Base-by-base conservation (phyloP, 106 monocot species). In the Dendrobium huoshanense region DNA sequence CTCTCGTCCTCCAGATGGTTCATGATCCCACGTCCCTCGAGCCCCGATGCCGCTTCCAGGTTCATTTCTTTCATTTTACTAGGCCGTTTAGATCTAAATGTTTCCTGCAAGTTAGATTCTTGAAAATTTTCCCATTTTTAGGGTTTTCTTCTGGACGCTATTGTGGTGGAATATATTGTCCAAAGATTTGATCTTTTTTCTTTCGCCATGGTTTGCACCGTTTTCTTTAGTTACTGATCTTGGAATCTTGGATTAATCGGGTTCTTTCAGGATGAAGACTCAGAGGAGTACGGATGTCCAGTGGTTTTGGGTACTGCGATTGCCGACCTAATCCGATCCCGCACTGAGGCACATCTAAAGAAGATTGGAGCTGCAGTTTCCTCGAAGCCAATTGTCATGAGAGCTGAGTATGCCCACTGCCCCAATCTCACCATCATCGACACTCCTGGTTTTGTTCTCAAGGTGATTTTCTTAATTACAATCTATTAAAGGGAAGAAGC, bases 391-490 rank as follows among this genome's bases (percentile, higher is more conserved):
- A 99, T 99, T 44, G 93, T 95, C 19, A 99, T 99, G 99, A 89
- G 95, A 75, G 93, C 91, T 17, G 95, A 99, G 86, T 99, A 95
- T 85, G 91, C 99, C 77, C 91, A 99, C 49, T 95, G 99, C 61
- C 99, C 99, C 45, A 99, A 99, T 70, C 95, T 95, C 65, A 99
- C 95, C 78, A 93, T 99, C 51, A 99, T 99, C n/a, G 95, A 99
- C 79, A 95, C 99, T 7, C 95, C 99, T 42, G 99, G 99, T 82
- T 99, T 99, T 84, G 91, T 99, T 73, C 93, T 95, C 74, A 95
- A 99, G 99, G 95, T 99, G 18, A 44, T 48, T 37, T 9, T 44
- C 0, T 41, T 75, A 75, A 75, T 17, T 16, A 40, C 5, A 68
- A 65, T 24, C 64, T 22, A 22, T 65, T 2, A 65, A 65, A 61